phyloP scores from a whole-genome alignment of 371 early-diverging fungal species.

The Coemansia sp. region DNA sequence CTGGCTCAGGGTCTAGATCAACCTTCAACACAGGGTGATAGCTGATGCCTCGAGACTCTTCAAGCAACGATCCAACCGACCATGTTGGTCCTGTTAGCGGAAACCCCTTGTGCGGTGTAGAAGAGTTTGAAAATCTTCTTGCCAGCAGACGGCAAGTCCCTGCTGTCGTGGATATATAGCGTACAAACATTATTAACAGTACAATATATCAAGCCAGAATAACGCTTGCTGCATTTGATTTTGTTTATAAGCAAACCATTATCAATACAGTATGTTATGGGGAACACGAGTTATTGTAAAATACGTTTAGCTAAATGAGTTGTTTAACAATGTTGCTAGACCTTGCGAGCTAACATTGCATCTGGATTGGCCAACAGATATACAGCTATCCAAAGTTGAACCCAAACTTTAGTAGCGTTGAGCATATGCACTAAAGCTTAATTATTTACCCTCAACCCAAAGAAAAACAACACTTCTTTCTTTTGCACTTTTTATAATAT shows the following conservation, averaged over 20 bases:
- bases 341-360: no score
- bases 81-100: conserved; percentile 27
- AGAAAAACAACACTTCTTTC: background rate
- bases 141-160: background rate
- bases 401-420: background rate
- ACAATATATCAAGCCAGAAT: background rate
- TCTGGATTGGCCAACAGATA: no score
- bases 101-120: background rate
- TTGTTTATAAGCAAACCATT: no score
- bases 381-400: no score
- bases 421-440: no score
- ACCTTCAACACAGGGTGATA: background rate
- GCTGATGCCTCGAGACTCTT: background rate
- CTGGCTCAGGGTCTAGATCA: conserved; percentile 3
- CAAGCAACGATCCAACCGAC: conserved; percentile 17
- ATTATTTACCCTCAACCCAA: no score
- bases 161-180: background rate
- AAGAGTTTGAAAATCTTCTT: background rate
- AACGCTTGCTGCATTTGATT: no score
- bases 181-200: background rate
- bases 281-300: no score
- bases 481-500: background rate
- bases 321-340: no score
- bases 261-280: no score
- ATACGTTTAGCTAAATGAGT: no score